phyloP scores from a whole-genome alignment of 805 yeast genomes.

The Wickerhamiella shivajii region DNA sequence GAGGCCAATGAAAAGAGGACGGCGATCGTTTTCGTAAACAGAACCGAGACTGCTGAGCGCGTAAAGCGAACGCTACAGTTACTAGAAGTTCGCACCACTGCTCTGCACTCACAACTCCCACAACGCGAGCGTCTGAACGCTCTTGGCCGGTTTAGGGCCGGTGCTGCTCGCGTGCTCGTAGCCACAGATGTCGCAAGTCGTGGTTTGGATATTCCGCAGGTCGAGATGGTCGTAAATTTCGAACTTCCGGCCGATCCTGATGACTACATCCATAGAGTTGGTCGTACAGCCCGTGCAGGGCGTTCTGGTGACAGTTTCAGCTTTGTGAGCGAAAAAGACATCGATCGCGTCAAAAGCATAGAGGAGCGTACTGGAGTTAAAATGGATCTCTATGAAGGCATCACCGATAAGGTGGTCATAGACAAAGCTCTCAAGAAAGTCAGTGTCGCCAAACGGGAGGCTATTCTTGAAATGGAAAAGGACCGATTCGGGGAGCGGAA shows the following conservation, averaged over 20 bases:
- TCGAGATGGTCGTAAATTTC: constrained; percentile 75
- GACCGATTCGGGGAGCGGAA: constrained; percentile 73
- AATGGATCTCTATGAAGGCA: constrained; percentile 58
- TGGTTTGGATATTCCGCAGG: constrained; percentile 93
- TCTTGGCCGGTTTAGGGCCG: constrained; percentile 82
- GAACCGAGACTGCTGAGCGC: constrained; percentile 82
- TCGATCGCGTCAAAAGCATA: constrained; percentile 64
- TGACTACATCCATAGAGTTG: constrained; percentile 91
- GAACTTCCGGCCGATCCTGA: constrained; percentile 95
- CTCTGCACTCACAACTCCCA: constrained; percentile 89
- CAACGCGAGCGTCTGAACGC: constrained; percentile 86
- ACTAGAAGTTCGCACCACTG: constrained; percentile 68
- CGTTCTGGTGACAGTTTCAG: constrained; percentile 71
- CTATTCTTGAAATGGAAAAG: constrained; percentile 84
- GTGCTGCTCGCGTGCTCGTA: constrained; percentile 80
- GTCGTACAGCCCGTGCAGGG: constrained; percentile 99
- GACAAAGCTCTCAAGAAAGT: constrained; percentile 54
- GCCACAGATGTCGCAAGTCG: constrained; percentile 97
- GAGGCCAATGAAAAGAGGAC: constrained; percentile 50
- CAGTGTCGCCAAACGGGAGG: constrained; percentile 76
- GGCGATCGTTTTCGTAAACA: constrained; percentile 79
- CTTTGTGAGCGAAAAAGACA: constrained; percentile 74
- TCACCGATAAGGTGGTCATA: constrained; percentile 65
- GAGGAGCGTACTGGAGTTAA: constrained; percentile 72
- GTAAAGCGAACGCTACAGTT: constrained; percentile 60